phyloP scores from a whole-genome alignment of 208 protist genomes.

The Trypanosoma avium region DNA sequence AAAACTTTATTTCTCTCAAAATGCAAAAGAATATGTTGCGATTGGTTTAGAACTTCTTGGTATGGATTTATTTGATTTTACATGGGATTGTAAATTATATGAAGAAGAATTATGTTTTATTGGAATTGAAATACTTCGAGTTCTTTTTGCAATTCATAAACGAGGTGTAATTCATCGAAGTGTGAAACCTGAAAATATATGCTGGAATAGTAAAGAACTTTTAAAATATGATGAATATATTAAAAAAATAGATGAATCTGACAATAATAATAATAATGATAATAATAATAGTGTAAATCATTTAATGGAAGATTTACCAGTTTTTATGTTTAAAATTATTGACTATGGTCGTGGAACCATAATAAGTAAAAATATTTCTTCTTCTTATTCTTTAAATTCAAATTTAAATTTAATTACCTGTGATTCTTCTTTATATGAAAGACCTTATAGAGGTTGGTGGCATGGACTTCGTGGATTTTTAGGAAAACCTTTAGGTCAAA shows the following conservation, averaged over 20 bases:
- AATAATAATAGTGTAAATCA: neutral
- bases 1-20: slow-evolving; percentile 26
- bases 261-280: neutral
- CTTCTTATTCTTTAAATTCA: too few species aligned
- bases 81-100: slow-evolving; percentile 12
- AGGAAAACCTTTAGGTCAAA: slow-evolving; percentile 35
- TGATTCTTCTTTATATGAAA: slow-evolving; percentile 22
- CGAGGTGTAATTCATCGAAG: slow-evolving; percentile 27
- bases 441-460: slow-evolving; percentile 43
- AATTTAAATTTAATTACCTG: too few species aligned
- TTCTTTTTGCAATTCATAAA: slow-evolving; percentile 22
- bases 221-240: neutral
- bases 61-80: slow-evolving; percentile 35
- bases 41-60: slow-evolving; percentile 34
- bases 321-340: slow-evolving; percentile 36
- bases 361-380: too few species aligned
- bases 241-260: neutral
- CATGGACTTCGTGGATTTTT: slow-evolving; percentile 36
- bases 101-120: slow-evolving; percentile 30
- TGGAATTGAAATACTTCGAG: slow-evolving; percentile 31
- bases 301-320: neutral
- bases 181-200: slow-evolving; percentile 37
- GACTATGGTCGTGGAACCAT: slow-evolving; percentile 32
- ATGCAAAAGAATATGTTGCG: slow-evolving; percentile 25
- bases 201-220: slow-evolving; percentile 20